These are phyloP conservation scores for Tetracentron sinense DNA, from an alignment of 164 flowering plant genomes.

Conservation along the genomic window DNA sequence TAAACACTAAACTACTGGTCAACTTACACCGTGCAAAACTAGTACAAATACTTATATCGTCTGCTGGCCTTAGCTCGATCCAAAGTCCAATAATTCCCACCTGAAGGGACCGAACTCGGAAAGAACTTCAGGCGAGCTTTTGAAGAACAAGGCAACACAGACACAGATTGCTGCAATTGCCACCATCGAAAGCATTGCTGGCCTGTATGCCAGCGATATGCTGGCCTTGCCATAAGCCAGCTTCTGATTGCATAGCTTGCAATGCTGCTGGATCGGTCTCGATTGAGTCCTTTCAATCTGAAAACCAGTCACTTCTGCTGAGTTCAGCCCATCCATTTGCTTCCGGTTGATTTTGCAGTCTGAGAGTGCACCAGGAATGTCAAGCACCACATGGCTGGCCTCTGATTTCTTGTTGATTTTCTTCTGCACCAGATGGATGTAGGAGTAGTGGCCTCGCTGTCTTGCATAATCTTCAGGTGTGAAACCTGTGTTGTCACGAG, in stretches of 20 bases:
- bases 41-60: not conserved
- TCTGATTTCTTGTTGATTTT: slow-evolving; percentile 44
- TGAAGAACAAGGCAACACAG: slow-evolving; percentile 76
- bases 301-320: slow-evolving; percentile 28
- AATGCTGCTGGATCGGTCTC: slow-evolving; percentile 20
- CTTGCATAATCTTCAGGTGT: slow-evolving; percentile 75
- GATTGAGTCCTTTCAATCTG: slow-evolving; percentile 30
- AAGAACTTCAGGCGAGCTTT: slow-evolving; percentile 65
- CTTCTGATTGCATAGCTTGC: slow-evolving; percentile 51
- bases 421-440: slow-evolving; percentile 59
- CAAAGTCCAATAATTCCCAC: slow-evolving; percentile 50
- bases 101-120: slow-evolving; percentile 55
- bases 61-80: slow-evolving; percentile 10
- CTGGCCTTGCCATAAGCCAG: slow-evolving; percentile 25
- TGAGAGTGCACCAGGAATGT: slow-evolving; percentile 35
- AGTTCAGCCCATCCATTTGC: slow-evolving; percentile 12
- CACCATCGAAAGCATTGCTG: slow-evolving; percentile 81
- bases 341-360: slow-evolving; percentile 31
- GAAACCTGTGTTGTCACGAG: slow-evolving; percentile 57
- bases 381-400: slow-evolving; percentile 46
- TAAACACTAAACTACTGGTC: too few relatives aligned
- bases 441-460: slow-evolving; percentile 52
- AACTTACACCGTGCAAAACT: too few relatives aligned
- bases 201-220: slow-evolving; percentile 52
- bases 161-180: slow-evolving; percentile 91